Evolutionary conservation across 495 filamentous ascomycete species (phyloP).

Genomic region (Gamarada debralockiae): DNA sequence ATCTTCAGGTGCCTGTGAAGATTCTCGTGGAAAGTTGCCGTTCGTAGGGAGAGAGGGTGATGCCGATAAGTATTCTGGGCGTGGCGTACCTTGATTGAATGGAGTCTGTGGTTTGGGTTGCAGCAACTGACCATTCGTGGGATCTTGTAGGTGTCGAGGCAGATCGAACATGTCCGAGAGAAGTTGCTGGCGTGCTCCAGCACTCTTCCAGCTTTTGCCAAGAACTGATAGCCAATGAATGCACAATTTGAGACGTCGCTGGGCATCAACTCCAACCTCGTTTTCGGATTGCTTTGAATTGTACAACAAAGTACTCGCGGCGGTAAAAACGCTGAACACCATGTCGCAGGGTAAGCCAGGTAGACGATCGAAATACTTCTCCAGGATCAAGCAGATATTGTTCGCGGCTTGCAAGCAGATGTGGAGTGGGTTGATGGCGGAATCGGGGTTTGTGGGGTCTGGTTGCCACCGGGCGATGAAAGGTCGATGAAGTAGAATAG

Average conservation of each 20-base stretch:
- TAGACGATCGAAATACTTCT: conserved; percentile 19
- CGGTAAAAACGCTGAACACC: conserved; percentile 21
- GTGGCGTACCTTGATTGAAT: not conserved
- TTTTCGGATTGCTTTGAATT: conserved; percentile 4
- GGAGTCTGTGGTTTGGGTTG: not conserved
- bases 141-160: not conserved
- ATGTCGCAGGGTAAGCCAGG: conserved; percentile 20
- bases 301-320: conserved; percentile 21
- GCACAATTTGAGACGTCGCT: conserved; percentile 17
- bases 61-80: not conserved
- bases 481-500: conserved; percentile 21
- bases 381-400: conserved; percentile 13
- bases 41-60: not conserved
- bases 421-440: not conserved
- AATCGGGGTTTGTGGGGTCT: not conserved
- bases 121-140: not conserved
- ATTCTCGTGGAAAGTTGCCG: not conserved
- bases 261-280: conserved; percentile 3
- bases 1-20: conserved; percentile 9
- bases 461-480: conserved; percentile 16
- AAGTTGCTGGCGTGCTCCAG: conserved; percentile 16
- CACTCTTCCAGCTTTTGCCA: conserved; percentile 25
- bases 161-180: conserved; percentile 15
- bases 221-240: conserved; percentile 22
- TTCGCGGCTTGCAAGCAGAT: conserved; percentile 20